A percentile compares a stretch with the other conserved stretches of the same genome.
These are phyloP conservation scores for Backusella tarrabulga DNA, from an alignment of 192 early-diverging fungal species.

Conservation along the genomic window DNA sequence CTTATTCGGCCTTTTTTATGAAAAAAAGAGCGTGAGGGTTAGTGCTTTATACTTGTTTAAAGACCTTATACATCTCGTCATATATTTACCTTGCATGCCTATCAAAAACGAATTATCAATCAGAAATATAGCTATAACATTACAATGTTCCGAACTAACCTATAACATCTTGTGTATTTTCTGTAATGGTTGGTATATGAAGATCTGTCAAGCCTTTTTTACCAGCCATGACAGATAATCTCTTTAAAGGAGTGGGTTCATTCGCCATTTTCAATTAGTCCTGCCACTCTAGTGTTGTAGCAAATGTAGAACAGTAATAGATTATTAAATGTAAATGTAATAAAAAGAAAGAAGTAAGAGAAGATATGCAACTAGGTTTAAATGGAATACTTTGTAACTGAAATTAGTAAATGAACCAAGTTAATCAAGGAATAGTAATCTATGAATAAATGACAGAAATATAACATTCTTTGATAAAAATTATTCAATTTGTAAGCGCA, in stretches of 20 bases:
- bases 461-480: slow-evolving; percentile 1
- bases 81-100: slow-evolving; percentile 25
- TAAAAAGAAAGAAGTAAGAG: slow-evolving; percentile 4
- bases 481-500: not conserved
- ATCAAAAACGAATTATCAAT: not conserved
- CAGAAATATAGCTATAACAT: not conserved
- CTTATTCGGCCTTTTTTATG: slow-evolving; percentile 16
- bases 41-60: not conserved
- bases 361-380: slow-evolving; percentile 1
- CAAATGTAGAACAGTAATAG: not conserved
- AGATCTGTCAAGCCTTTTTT: slow-evolving; percentile 40
- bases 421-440: not conserved
- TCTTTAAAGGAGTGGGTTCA: slow-evolving; percentile 28
- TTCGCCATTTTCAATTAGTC: slow-evolving; percentile 20
- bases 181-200: slow-evolving; percentile 45
- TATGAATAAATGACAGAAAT: not conserved
- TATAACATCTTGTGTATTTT: slow-evolving; percentile 42
- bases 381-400: slow-evolving; percentile 8
- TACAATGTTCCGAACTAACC: slow-evolving; percentile 26
- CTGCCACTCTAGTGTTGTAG: not conserved
- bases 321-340: not conserved
- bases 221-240: slow-evolving; percentile 38
- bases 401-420: not conserved
- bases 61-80: not conserved
- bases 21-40: not conserved